These are phyloP conservation scores for Salvia miltiorrhiza DNA, from an alignment of 257 asterid species.

Conservation along the genomic window DNA sequence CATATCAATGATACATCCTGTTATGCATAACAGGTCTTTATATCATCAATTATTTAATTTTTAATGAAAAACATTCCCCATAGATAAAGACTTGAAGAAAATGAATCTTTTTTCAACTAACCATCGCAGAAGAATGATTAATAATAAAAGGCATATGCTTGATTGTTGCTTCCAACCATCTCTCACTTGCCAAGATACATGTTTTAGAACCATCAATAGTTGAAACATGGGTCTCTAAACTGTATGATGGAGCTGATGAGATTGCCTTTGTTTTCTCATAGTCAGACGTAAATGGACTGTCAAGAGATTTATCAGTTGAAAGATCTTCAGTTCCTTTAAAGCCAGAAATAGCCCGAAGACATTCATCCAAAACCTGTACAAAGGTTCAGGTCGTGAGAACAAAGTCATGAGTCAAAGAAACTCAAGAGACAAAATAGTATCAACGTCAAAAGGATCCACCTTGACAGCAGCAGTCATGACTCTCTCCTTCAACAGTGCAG, in stretches of 20 bases:
- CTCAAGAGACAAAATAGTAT: background rate
- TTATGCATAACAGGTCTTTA: background rate
- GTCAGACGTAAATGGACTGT: conserved; percentile 85
- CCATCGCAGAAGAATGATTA: conserved; percentile 81
- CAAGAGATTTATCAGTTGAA: conserved; percentile 67
- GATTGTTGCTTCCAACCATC: conserved; percentile 75
- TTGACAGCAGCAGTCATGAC: conserved; percentile 73
- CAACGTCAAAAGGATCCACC: conserved; percentile 39
- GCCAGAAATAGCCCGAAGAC: conserved; percentile 93
- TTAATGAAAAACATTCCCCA: background rate
- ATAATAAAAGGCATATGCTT: conserved; percentile 70
- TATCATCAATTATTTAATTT: background rate
- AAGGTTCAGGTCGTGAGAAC: conserved; percentile 15
- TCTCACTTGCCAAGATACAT: conserved; percentile 51
- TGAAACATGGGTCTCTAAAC: conserved; percentile 42
- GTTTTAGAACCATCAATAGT: conserved; percentile 40
- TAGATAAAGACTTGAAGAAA: background rate
- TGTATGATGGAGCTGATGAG: conserved; percentile 87
- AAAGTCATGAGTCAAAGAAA: background rate
- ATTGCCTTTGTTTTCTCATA: conserved; percentile 68
- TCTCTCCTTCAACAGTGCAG: conserved; percentile 64
- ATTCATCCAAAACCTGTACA: conserved; percentile 85
- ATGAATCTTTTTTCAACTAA: conserved; percentile 33
- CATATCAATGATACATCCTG: background rate
- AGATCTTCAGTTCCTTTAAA: conserved; percentile 96